Base-by-base conservation (phyloP, 768 basidiomycete species). In the Pisolithus microcarpus region DNA sequence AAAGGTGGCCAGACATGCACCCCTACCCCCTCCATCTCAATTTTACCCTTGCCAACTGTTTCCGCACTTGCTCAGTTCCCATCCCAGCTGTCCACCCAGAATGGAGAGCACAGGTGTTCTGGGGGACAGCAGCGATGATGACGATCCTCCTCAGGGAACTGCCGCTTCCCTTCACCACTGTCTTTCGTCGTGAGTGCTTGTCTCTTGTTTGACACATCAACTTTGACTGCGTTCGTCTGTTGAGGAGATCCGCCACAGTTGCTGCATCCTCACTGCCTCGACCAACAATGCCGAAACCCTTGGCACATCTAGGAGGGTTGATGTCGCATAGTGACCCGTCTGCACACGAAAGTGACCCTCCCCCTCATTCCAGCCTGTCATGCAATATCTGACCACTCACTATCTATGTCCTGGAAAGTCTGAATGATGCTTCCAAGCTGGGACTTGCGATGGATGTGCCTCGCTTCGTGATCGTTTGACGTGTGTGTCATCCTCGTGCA, bases 61-160 rank as follows among this genome's bases (percentile, higher is more conserved):
- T 76, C 80, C 1, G 79, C 80, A 18, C 67, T 49, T 73, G 77
- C 13, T 79, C 82, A 0, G 73, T 77, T 5, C 73, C 75, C 13
- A 57, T 67, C 15, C 75, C 77, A 6, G 57, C 60, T 13, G 48
- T 58, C 5, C 56, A 65, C 31, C 58, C 59, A 5, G 63, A 67
- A 21, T 51, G 6, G 5, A 54, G 53, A 37, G 19, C 43, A 9
- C 5, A 43, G 38, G 34, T 46, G 23, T 38, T 30, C 6, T n/a
- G n/a, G n/a, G 31, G 15, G 56, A 57, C 9, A 60, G 60, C 6
- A 56, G 42, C 21, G 49, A 18, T 16, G 58, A 58, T 18, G 59
- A 59, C 3, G 23, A 40, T 21, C 45, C 50, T 30, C 34, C 40
- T 3, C 37, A 56, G 37, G 42, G 57, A 0, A 61, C 65, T 38